These are phyloP conservation scores for Vachellia pachyceras DNA, from an alignment of 306 rosid species.

Conservation along the genomic window DNA sequence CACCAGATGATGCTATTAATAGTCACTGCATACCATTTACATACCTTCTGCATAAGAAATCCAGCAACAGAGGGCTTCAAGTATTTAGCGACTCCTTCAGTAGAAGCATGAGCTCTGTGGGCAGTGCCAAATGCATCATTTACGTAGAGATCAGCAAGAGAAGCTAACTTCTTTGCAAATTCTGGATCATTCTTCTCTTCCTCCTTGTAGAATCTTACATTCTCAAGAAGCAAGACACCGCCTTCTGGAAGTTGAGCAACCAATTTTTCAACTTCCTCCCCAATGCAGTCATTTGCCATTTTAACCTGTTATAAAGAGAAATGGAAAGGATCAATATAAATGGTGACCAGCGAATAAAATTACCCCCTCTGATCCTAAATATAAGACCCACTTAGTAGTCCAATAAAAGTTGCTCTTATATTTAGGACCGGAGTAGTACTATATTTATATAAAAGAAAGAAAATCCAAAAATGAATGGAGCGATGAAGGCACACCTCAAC, in stretches of 20 bases:
- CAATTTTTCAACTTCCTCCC: slow-evolving; percentile 68
- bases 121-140: slow-evolving; percentile 83
- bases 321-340: background rate
- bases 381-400: too few species aligned
- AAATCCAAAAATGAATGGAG: background rate
- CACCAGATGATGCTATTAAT: background rate
- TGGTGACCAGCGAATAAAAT: background rate
- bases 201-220: slow-evolving; percentile 73
- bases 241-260: slow-evolving; percentile 66
- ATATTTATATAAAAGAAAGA: background rate
- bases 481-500: slow-evolving; percentile 44
- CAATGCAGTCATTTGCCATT: slow-evolving; percentile 64
- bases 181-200: slow-evolving; percentile 88
- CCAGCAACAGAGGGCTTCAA: slow-evolving; percentile 79
- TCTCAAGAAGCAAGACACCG: slow-evolving; percentile 82
- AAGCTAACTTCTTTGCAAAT: slow-evolving; percentile 74
- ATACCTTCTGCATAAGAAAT: slow-evolving; percentile 81
- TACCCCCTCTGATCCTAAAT: background rate
- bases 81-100: slow-evolving; percentile 75
- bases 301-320: slow-evolving; percentile 46
- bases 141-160: slow-evolving; percentile 78
- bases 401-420: too few species aligned
- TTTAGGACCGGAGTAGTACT: too few species aligned
- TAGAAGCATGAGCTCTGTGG: slow-evolving; percentile 82
- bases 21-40: background rate